These are phyloP conservation scores for Lepidium campestre DNA, from an alignment of 441 rosid species.

Conservation along the genomic window DNA sequence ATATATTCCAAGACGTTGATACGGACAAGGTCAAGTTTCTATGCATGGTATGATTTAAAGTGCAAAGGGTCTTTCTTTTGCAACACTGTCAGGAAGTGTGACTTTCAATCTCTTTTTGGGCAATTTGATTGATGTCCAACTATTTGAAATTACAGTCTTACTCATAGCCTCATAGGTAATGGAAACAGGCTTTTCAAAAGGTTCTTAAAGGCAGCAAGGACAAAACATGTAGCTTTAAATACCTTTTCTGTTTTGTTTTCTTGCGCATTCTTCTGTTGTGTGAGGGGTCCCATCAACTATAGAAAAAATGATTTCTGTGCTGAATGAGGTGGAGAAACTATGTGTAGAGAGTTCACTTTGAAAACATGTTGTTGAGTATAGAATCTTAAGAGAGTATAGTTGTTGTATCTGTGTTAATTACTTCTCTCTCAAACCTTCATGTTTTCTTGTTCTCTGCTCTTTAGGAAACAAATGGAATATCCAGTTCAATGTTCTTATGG, in stretches of 20 bases:
- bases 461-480: too few relatives aligned
- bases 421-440: too few relatives aligned
- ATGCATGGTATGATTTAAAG: not conserved
- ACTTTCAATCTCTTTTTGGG: constrained; percentile 1
- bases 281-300: constrained; percentile 17
- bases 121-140: not conserved
- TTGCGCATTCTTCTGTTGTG: constrained; percentile 5
- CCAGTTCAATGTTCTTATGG: constrained; percentile 1
- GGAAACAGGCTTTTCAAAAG: constrained; percentile 25
- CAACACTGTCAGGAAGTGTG: not conserved
- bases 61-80: constrained; percentile 1
- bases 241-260: not conserved
- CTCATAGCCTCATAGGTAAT: constrained; percentile 13
- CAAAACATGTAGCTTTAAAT: constrained; percentile 21
- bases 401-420: too few relatives aligned
- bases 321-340: constrained; percentile 3
- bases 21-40: constrained; percentile 71
- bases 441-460: too few relatives aligned
- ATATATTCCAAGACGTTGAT: constrained; percentile 99
- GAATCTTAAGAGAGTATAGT: not conserved
- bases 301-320: not conserved
- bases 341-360: not conserved
- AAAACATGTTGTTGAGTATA: not conserved
- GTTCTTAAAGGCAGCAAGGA: constrained; percentile 16
- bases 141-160: constrained; percentile 4